Percentiles rank a stretch among this genome's conserved stretches.
Conservation (phyloP, 495 filamentous ascomycete genomes). For the Platismatia glauca region DNA sequence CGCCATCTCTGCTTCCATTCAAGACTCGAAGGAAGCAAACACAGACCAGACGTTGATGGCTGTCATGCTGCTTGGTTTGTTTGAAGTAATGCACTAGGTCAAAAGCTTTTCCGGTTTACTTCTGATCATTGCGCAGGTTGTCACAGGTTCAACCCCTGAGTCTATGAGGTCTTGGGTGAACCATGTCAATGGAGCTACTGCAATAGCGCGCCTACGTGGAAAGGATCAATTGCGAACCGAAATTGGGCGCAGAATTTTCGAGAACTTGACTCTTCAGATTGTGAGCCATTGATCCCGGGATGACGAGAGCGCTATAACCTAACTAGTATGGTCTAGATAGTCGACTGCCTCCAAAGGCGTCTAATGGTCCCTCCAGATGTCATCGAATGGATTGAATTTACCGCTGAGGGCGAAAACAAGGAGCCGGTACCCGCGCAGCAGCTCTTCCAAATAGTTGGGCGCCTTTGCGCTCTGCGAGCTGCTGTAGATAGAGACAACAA, state of each 20-base stretch:
- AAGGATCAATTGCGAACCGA: constrained; percentile 41
- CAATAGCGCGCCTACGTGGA: constrained; percentile 45
- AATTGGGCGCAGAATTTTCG: constrained; percentile 40
- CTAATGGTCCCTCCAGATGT: constrained; percentile 4
- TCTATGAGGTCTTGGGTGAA: constrained; percentile 40
- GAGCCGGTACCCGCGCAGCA: background rate
- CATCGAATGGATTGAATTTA: constrained; percentile 10
- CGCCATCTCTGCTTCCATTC: constrained; percentile 45
- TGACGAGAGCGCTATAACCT: background rate
- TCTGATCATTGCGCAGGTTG: constrained; percentile 2
- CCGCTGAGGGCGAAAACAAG: background rate
- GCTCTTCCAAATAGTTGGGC: constrained; percentile 4
- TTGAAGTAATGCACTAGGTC: constrained; percentile 15
- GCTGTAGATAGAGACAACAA: constrained; percentile 5
- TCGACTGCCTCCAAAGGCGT: constrained; percentile 15
- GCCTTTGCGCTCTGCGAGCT: constrained; percentile 12
- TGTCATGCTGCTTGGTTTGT: constrained; percentile 49
- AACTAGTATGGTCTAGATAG: constrained; percentile 5
- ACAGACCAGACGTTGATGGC: constrained; percentile 55
- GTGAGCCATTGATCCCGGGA: constrained; percentile 25
- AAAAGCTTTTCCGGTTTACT: background rate
- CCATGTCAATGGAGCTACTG: constrained; percentile 46
- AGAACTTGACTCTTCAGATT: constrained; percentile 44
- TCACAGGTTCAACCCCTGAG: constrained; percentile 11
- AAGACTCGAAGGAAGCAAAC: constrained; percentile 44